Base-by-base conservation (phyloP, 1,139 yeast genomes). In the Ogataea hybrid region DNA sequence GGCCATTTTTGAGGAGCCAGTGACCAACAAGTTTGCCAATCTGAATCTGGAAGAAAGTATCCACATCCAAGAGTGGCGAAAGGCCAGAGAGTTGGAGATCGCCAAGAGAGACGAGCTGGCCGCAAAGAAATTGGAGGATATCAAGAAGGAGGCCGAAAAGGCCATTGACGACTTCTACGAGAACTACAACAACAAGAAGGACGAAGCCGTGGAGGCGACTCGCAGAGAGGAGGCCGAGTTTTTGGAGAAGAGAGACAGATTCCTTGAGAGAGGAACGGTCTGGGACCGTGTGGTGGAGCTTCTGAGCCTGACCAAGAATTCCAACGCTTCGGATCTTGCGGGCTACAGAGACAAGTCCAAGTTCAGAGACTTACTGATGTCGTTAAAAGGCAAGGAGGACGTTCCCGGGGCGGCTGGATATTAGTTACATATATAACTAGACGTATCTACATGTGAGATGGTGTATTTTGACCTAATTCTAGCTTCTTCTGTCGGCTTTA, bases 151-250 rank as follows among this genome's bases (percentile, higher is more conserved):
- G 50, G 98, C 98, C n/a, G 79, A 81, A 58, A 79, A 81, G 61
- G 82, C 92, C 41, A 81, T 90, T 58, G 97, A 92, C 63, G 96
- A 87, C 53, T 92, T 92, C 67, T 94, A 94, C 66, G 96, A 89
- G 55, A 84, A 84, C 61, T 94, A 94, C 73, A 89, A 88, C 67
- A 71, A 75, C 59, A 92, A 92, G 69, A 86, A 82, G 67, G 95
- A 88, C 43, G 77, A 77, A 51, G 78, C 79, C 42, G 70, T 84
- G 47, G 81, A 77, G 49, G 75, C 78, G 47, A 83, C 87, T 7
- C 71, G 71, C 60, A 70, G 75, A 45, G 84, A 81, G 51, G 88
- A 87, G 56, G 87, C 82, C 52, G 77, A 75, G 46, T 90, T 83
- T 59, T 64, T 87, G 48, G 80, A 75, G 46, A 81, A 85, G 59